Conservation (phyloP, 2,329 filamentous ascomycete genomes). For the Ophiostoma populinum region DNA sequence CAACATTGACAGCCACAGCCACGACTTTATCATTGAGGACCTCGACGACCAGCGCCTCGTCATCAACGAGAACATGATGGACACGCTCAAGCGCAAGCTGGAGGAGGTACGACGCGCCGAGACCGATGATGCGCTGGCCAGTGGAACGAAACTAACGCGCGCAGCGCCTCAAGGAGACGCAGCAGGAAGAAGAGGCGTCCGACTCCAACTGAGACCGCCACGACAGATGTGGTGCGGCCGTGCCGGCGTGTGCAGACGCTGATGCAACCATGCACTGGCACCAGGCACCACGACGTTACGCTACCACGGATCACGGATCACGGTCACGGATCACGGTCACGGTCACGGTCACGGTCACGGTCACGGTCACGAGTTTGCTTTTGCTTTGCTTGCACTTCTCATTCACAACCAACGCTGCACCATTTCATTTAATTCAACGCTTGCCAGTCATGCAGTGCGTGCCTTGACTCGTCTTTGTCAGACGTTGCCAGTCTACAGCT, state of each 20-base stretch:
- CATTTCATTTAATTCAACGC: neutral
- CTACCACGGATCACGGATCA: too few relatives aligned
- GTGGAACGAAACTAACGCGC: neutral
- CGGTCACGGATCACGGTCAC: too few relatives aligned
- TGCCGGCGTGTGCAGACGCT: too few relatives aligned
- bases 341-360: too few relatives aligned
- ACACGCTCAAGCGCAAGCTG: conserved; percentile 47
- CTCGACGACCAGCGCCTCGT: conserved; percentile 62
- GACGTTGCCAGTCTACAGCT: conserved; percentile 37
- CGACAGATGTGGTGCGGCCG: neutral
- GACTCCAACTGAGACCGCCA: conserved; percentile 13
- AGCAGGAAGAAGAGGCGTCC: conserved; percentile 16
- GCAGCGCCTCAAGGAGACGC: conserved; percentile 18
- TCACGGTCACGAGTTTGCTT: too few relatives aligned
- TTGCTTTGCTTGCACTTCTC: too few relatives aligned
- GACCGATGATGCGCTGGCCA: neutral
- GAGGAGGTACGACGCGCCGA: conserved; percentile 38
- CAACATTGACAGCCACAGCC: conserved; percentile 51
- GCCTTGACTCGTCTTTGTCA: too few relatives aligned
- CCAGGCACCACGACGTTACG: too few relatives aligned
- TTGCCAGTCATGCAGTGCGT: too few relatives aligned
- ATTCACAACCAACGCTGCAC: too few relatives aligned
- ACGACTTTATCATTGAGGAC: conserved; percentile 61
- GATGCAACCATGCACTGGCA: neutral
- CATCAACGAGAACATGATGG: conserved; percentile 57